Percentiles rank a stretch among this genome's conserved stretches.
These are phyloP conservation scores for Podochytrium sp. DNA, from an alignment of 192 early-diverging fungal genomes.

Conservation along the genomic window DNA sequence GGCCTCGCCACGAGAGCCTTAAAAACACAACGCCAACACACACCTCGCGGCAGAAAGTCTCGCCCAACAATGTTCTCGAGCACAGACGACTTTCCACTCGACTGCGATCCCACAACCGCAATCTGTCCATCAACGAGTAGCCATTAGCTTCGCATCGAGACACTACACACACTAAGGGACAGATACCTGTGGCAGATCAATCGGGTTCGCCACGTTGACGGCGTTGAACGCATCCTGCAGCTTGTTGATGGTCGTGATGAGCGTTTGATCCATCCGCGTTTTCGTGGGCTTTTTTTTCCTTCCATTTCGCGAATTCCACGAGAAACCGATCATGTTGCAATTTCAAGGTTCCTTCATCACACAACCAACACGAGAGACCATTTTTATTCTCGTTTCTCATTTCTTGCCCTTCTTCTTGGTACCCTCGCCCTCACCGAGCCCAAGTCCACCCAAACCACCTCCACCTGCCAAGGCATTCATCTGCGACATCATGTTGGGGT, in stretches of 20 bases:
- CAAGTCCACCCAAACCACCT: not conserved
- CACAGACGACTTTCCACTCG: conserved; percentile 92
- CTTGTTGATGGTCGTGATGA: conserved; percentile 36
- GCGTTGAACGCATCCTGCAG: conserved; percentile 61
- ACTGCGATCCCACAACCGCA: conserved; percentile 58
- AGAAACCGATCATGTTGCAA: not conserved
- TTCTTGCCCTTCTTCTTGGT: conserved; percentile 30
- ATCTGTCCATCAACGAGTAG: conserved; percentile 39
- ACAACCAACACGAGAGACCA: not conserved
- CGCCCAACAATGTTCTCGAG: conserved; percentile 97
- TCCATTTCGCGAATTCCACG: not conserved
- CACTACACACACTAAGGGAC: not conserved
- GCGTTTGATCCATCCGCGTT: conserved; percentile 24
- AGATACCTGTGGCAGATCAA: conserved; percentile 60
- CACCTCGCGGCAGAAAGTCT: conserved; percentile 94
- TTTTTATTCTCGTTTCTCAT: not conserved
- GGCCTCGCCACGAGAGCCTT: too few relatives aligned
- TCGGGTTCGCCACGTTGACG: conserved; percentile 59
- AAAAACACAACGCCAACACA: not conserved
- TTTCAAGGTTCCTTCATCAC: not conserved
- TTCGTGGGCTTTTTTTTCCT: not conserved
- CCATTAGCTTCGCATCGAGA: not conserved
- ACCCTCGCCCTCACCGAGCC: not conserved
- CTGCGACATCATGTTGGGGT: conserved; percentile 61
- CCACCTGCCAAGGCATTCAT: not conserved